phyloP scores from a whole-genome alignment of 2,329 filamentous ascomycete species.

The Cytospora leucostoma region DNA sequence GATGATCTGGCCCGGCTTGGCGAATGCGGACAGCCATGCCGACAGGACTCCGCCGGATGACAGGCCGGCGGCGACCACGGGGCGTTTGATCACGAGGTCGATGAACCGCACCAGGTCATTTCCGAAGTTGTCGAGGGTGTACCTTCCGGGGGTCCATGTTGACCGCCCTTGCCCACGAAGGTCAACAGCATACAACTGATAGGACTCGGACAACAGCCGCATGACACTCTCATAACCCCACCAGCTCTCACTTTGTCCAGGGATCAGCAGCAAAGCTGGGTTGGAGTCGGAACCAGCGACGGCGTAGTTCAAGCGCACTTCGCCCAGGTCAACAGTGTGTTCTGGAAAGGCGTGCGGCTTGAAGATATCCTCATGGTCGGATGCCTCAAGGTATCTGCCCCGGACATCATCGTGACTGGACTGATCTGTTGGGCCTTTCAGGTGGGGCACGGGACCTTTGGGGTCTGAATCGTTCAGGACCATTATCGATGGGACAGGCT shows the following conservation, averaged over 20 bases:
- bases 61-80: constrained; percentile 27
- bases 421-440: constrained; percentile 1
- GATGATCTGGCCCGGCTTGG: constrained; percentile 26
- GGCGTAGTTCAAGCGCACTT: constrained; percentile 30
- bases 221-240: constrained; percentile 28
- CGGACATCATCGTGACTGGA: constrained; percentile 3
- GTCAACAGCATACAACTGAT: constrained; percentile 30
- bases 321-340: constrained; percentile 28
- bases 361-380: constrained; percentile 20
- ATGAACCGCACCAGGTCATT: constrained; percentile 30
- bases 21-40: constrained; percentile 29
- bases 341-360: constrained; percentile 26
- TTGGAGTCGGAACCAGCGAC: constrained; percentile 14
- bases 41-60: constrained; percentile 29
- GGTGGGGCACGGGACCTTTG: neutral
- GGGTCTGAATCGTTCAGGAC: neutral
- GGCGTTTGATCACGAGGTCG: constrained; percentile 27
- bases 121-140: constrained; percentile 29
- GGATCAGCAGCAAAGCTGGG: constrained; percentile 28
- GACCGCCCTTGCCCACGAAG: constrained; percentile 29
- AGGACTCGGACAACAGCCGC: constrained; percentile 25
- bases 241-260: constrained; percentile 28
- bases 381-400: constrained; percentile 20
- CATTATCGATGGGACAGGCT: neutral
- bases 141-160: constrained; percentile 30